phyloP scores from a whole-genome alignment of 2,329 filamentous ascomycete genomes.

The Macrophomina phaseolina region DNA sequence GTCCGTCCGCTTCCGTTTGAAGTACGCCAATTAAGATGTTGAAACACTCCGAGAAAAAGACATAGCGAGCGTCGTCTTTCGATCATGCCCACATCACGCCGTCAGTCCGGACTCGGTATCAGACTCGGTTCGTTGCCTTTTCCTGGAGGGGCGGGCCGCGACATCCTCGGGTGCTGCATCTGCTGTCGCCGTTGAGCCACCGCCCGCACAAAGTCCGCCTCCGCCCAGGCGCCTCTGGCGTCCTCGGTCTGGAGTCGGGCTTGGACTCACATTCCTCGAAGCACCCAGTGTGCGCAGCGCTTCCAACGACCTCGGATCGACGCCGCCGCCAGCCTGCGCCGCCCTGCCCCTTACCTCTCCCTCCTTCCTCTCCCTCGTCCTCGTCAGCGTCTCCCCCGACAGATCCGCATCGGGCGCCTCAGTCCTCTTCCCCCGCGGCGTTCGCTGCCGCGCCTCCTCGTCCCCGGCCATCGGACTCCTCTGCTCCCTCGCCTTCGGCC shows the following conservation, averaged over 20 bases:
- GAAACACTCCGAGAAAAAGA: background rate
- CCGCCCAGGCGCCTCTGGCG: conserved; percentile 11
- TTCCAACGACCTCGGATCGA: conserved; percentile 20
- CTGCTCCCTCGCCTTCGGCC: background rate
- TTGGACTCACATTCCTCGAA: conserved; percentile 19
- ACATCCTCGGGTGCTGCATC: background rate
- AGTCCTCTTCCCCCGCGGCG: background rate
- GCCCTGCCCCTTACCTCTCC: background rate
- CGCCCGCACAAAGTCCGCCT: background rate
- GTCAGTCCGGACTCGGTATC: background rate
- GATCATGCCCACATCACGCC: background rate
- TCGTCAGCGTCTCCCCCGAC: conserved; percentile 7
- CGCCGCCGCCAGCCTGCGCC: background rate
- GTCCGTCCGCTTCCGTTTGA: too few species aligned
- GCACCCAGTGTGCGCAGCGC: conserved; percentile 15
- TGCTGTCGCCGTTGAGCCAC: background rate
- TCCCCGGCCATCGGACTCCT: background rate
- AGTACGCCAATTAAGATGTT: background rate
- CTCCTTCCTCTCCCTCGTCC: background rate
- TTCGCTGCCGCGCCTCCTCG: background rate
- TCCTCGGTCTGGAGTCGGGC: background rate
- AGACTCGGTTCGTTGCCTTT: conserved; percentile 1
- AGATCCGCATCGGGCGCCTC: background rate
- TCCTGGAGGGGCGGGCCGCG: background rate
- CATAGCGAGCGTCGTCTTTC: background rate